Evolutionary conservation across 2,329 filamentous ascomycete genomes (phyloP).

Genomic region (Penicillium sp.): DNA sequence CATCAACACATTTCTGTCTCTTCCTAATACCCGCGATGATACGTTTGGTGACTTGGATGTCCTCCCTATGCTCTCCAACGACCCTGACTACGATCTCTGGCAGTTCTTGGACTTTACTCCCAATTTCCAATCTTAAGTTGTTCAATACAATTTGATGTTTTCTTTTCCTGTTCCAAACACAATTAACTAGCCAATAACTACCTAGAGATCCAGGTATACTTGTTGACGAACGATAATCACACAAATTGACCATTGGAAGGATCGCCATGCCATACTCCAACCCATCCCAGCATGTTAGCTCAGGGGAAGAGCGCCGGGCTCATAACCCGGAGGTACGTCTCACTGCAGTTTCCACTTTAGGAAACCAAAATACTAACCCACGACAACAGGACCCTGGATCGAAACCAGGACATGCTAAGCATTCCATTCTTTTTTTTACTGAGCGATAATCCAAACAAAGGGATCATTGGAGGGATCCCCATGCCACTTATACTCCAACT

Average conservation of each 20-base stretch:
- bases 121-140: background rate
- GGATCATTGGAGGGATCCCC: too few species aligned
- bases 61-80: background rate
- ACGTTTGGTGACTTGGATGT: conserved; percentile 1
- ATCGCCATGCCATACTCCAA: too few species aligned
- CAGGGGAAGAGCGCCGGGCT: conserved; percentile 50
- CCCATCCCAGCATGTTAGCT: conserved; percentile 39
- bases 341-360: background rate
- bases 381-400: background rate
- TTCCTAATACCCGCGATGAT: background rate
- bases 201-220: too few species aligned
- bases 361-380: background rate
- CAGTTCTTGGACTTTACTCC: conserved; percentile 1
- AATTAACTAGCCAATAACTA: too few species aligned
- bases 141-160: too few species aligned
- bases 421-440: background rate
- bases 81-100: background rate
- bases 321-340: conserved; percentile 45
- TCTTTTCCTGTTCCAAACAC: too few species aligned
- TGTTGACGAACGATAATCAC: too few species aligned
- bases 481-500: too few species aligned
- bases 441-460: too few species aligned
- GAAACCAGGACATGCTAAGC: background rate
- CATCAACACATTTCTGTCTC: background rate
- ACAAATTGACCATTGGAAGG: too few species aligned